Percentiles rank a stretch among this genome's conserved stretches.
phyloP scores from a whole-genome alignment of 371 early-diverging fungal genomes.

The Actinomortierella wolfii region DNA sequence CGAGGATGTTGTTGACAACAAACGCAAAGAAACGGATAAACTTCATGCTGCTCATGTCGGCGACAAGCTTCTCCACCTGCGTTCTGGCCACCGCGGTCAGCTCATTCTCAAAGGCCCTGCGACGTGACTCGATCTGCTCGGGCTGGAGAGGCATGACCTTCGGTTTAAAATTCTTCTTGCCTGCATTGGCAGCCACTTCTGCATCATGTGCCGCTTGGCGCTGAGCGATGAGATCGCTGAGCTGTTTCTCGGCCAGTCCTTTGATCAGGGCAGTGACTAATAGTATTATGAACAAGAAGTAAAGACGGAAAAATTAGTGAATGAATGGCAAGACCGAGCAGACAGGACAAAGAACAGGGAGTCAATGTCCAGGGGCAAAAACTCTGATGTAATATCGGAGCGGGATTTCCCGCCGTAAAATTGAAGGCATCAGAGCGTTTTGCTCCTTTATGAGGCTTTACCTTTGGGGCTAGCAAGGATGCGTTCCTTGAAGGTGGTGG shows the following conservation, averaged over 20 bases:
- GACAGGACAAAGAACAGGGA: too few relatives aligned
- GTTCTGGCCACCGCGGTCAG: slow-evolving; percentile 59
- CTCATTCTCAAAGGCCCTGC: slow-evolving; percentile 53
- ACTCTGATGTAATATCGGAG: too few relatives aligned
- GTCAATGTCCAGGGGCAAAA: too few relatives aligned
- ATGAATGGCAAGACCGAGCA: background rate
- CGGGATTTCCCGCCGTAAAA: background rate
- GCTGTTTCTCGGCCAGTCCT: slow-evolving; percentile 53
- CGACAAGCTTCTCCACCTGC: slow-evolving; percentile 72
- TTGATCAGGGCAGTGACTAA: slow-evolving; percentile 53
- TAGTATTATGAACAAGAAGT: background rate
- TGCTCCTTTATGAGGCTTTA: slow-evolving; percentile 14
- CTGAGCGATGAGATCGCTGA: slow-evolving; percentile 46
- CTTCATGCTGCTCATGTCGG: slow-evolving; percentile 68
- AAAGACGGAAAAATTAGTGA: background rate
- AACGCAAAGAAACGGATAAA: slow-evolving; percentile 74
- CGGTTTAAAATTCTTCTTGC: slow-evolving; percentile 45
- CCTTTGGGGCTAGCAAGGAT: slow-evolving; percentile 58
- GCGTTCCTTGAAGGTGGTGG: slow-evolving; percentile 59
- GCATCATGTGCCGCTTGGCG: slow-evolving; percentile 32
- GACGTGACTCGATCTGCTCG: slow-evolving; percentile 40
- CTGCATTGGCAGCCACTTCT: slow-evolving; percentile 34
- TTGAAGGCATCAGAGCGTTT: background rate
- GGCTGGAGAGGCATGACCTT: slow-evolving; percentile 31
- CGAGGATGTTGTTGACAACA: slow-evolving; percentile 74